Evolutionary conservation across 257 asterid species (phyloP), one percentile per base, ranked within the genome.

Genomic region (Primulina eburnea): DNA sequence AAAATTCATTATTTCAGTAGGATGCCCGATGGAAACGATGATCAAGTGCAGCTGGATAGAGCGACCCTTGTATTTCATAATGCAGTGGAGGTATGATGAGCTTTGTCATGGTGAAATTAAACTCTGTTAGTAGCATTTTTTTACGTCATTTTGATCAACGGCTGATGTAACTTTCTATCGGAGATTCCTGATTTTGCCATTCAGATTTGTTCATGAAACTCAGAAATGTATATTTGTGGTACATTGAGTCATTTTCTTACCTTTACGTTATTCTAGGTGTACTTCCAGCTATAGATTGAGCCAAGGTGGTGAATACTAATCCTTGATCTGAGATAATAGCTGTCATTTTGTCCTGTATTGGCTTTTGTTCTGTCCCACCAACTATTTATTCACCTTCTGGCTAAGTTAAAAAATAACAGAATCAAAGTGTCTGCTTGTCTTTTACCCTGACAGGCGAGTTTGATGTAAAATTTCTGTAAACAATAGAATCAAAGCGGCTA

Each of bases 11-110:
- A 86, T 78, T 90, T 90, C 70, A 78, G 77, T 71, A 79, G 84
- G 71, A 72, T 78, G 84, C 78, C 90, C 61, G 90, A 90, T 74
- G 97, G 94, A 62, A 79, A 72, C 30, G 97, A 90, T 64, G 96
- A 90, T 80, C 92, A 81, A 68, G 64, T 12, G 60, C 92, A 84
- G 81, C 81, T 90, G 77, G 97, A 90, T 74, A 83, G 83, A 72
- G 94, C 89, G 68, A 76, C 90, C n/a, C 3, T 59, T 29, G 67
- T 83, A 26, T 90, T 88, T 75, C 88, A 88, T 72, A 72, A 71
- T 56, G 94, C 94, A 50, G 72, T 90, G 24, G 84, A 83, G 93
- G 97, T 90, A 84, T 78, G 76, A 71, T 74, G 59, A 62, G 68
- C 62, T 67, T 60, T 21, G 37, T 50, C 20, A 5, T 56, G 59